These are phyloP conservation scores for Penicillium sp. DNA, from an alignment of 2,329 filamentous ascomycete genomes.

Conservation along the genomic window DNA sequence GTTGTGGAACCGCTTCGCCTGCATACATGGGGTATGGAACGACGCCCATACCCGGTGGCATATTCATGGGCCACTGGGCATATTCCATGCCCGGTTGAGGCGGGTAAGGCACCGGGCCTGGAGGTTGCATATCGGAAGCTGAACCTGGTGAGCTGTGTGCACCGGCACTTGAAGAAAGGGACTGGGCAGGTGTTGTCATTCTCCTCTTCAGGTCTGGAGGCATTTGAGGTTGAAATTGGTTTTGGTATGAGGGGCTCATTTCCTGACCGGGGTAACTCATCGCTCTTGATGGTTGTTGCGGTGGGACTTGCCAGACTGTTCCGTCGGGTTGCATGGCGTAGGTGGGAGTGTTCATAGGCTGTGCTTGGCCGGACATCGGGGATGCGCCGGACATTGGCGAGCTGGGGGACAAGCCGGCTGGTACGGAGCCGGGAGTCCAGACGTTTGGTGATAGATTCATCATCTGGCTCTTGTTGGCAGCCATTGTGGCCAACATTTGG, in stretches of 20 bases:
- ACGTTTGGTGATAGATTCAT: slow-evolving; percentile 34
- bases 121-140: slow-evolving; percentile 26
- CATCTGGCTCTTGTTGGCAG: slow-evolving; percentile 32
- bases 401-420: slow-evolving; percentile 29
- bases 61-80: slow-evolving; percentile 31
- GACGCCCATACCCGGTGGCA: slow-evolving; percentile 31
- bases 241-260: slow-evolving; percentile 29
- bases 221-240: slow-evolving; percentile 31
- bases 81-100: slow-evolving; percentile 31
- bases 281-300: slow-evolving; percentile 26
- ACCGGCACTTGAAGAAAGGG: slow-evolving; percentile 20
- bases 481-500: slow-evolving; percentile 36
- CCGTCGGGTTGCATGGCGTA: slow-evolving; percentile 40
- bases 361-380: slow-evolving; percentile 33
- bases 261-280: slow-evolving; percentile 38
- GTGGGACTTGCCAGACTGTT: slow-evolving; percentile 36
- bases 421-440: slow-evolving; percentile 31
- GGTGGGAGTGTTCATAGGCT: slow-evolving; percentile 30
- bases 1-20: slow-evolving; percentile 27
- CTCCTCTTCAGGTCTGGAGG: slow-evolving; percentile 36
- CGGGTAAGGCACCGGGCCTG: slow-evolving; percentile 33
- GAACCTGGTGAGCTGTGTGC: slow-evolving; percentile 26
- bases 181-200: slow-evolving; percentile 38
- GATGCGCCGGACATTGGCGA: slow-evolving; percentile 32
- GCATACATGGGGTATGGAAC: slow-evolving; percentile 37